Evolutionary conservation across 192 early-diverging fungal species (phyloP), one percentile per base, ranked within the genome.

Genomic region (Geranomyces michiganensis): DNA sequence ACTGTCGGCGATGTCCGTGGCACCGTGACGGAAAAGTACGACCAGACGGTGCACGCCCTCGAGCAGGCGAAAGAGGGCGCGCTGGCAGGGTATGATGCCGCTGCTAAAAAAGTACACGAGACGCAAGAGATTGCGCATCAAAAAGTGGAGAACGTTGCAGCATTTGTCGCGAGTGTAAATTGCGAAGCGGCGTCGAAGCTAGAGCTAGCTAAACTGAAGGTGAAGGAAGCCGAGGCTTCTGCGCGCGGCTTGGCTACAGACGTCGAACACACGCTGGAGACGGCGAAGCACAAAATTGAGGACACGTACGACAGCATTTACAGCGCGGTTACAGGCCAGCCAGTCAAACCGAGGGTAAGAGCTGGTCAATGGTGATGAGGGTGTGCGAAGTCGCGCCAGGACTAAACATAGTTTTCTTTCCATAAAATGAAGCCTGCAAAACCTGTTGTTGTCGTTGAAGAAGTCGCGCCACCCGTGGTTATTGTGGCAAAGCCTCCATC

Each of bases 151-250:
- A 58, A 67, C 63, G 74, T 80, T 30, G 43, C 72, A 14, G 79
- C 75, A 17, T 74, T 85, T 51, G 70, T 85, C 14, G 81, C 79
- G 45, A 78, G 78, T 51, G 80, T 85, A 13, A 81, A 84, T 67
- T 79, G 90, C 45, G 83, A 90, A 41, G 84, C 89, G 19, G 82
- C 76, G 55, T 78, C 85, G 31, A 85, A 85, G 29, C 86, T 88
- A 53, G 73, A 74, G 33, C 30, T 8, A 7, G 66, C 73, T 29
- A 65, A 71, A 1, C 29, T 49, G 30, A 76, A 70, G 45, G 60
- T 74, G 15, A 75, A 77, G 53, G 58, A 81, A 27, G 41, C 73
- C 15, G 76, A 75, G 24, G 41, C 21, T 3, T 36, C 32, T 17
- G 73, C 46, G 43, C 30, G 56, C 21, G 43, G 21, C 0, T 33